Evolutionary conservation across 2,329 filamentous ascomycete species (phyloP).

Genomic region (Kalmusia sp.): DNA sequence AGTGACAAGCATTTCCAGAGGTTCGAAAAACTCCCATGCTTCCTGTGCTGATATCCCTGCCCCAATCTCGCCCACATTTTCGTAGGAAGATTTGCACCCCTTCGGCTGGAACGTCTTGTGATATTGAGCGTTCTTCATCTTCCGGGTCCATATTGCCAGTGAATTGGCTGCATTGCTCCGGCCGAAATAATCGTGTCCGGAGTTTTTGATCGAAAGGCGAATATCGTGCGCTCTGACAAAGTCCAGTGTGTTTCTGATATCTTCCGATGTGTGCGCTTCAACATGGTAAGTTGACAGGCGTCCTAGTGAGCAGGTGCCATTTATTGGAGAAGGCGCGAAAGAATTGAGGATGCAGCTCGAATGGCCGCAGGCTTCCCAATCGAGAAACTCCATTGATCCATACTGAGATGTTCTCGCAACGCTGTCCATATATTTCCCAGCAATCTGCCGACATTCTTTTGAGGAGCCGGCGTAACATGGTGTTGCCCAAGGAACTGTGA

Average conservation of each 20-base stretch:
- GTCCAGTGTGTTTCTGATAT: constrained; percentile 36
- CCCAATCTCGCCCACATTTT: constrained; percentile 43
- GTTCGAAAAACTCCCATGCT: constrained; percentile 45
- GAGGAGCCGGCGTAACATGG: constrained; percentile 33
- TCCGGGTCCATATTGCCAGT: constrained; percentile 44
- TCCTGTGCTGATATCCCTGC: constrained; percentile 45
- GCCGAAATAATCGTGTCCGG: constrained; percentile 47
- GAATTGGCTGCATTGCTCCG: constrained; percentile 42
- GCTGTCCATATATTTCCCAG: constrained; percentile 17
- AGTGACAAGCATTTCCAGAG: constrained; percentile 40
- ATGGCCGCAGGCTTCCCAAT: constrained; percentile 42
- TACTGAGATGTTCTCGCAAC: constrained; percentile 37
- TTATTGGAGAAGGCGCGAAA: constrained; percentile 28
- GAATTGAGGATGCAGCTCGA: constrained; percentile 41
- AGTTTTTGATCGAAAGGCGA: constrained; percentile 46
- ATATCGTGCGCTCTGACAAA: constrained; percentile 41
- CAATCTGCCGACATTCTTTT: background rate
- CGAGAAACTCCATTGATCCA: constrained; percentile 44
- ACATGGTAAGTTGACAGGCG: constrained; percentile 43
- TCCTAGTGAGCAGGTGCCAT: constrained; percentile 40
- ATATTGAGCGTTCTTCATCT: constrained; percentile 39
- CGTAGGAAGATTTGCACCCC: constrained; percentile 32
- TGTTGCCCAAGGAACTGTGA: constrained; percentile 41
- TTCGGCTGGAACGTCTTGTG: constrained; percentile 35
- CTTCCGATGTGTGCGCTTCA: constrained; percentile 30